Conservation (phyloP, 176 grass and related monocot genomes). For the Rhynchospora tenuis region DNA sequence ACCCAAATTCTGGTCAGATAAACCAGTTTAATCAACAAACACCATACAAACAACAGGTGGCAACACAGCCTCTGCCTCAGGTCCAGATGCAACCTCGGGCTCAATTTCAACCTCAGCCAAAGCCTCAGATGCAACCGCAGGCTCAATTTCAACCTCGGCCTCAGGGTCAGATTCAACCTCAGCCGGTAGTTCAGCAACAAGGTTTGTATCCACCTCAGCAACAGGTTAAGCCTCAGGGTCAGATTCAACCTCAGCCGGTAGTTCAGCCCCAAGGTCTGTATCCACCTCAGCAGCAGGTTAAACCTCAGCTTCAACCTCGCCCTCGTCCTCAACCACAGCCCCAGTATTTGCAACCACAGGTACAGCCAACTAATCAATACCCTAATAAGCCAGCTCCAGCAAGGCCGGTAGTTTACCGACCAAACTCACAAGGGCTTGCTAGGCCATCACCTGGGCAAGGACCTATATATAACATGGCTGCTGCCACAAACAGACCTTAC, state of each 20-base stretch:
- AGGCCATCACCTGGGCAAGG: neutral
- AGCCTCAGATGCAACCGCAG: neutral
- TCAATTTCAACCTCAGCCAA: neutral
- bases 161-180: neutral
- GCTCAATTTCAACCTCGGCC: neutral
- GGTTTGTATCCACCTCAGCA: neutral
- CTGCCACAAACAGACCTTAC: neutral
- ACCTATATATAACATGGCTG: neutral
- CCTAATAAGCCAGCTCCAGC: neutral
- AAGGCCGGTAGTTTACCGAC: neutral
- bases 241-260: neutral
- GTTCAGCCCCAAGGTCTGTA: neutral
- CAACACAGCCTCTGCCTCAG: neutral
- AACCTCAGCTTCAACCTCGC: neutral
- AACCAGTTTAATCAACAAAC: slow-evolving; percentile 8
- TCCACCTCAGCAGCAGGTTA: neutral
- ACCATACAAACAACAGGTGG: neutral
- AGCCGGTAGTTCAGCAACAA: neutral
- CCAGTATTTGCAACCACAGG: neutral
- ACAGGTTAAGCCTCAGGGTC: neutral
- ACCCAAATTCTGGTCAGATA: neutral
- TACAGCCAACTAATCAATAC: neutral
- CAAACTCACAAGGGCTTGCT: neutral
- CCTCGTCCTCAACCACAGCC: neutral
- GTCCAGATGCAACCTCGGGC: neutral